Percentiles rank a stretch among this genome's conserved stretches.
Evolutionary conservation across 352 stramenopile species (phyloP).

Genomic region (Phytophthora pistaciae): DNA sequence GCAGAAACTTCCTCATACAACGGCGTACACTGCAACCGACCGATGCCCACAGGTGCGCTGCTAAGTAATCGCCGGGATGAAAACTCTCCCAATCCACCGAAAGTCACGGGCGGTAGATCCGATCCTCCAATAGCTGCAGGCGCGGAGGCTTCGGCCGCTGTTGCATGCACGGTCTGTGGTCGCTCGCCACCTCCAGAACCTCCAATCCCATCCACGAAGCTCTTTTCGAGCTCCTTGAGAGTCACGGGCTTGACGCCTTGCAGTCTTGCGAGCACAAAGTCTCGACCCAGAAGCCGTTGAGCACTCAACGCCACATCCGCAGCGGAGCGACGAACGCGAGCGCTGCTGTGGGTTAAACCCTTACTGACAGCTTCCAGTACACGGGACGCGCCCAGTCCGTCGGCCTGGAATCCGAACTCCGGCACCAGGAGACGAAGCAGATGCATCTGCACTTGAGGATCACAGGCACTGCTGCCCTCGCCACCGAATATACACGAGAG

Average conservation of each 20-base stretch:
- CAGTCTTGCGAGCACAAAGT: slow-evolving; percentile 71
- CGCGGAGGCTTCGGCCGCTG: slow-evolving; percentile 23
- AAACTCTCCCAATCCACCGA: slow-evolving; percentile 38
- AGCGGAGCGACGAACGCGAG: slow-evolving; percentile 77
- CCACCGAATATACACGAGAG: slow-evolving; percentile 79
- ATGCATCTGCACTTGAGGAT: slow-evolving; percentile 85
- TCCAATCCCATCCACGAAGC: slow-evolving; percentile 64
- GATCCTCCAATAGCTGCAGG: slow-evolving; percentile 22
- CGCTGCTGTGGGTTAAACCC: slow-evolving; percentile 66
- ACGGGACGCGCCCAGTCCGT: slow-evolving; percentile 66
- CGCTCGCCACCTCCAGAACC: slow-evolving; percentile 39
- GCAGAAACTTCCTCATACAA: slow-evolving; percentile 18
- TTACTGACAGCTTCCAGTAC: slow-evolving; percentile 60
- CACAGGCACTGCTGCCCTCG: slow-evolving; percentile 50
- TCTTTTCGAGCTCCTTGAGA: slow-evolving; percentile 88
- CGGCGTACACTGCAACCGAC: slow-evolving; percentile 72
- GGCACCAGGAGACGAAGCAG: slow-evolving; percentile 77
- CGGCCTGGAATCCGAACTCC: slow-evolving; percentile 80
- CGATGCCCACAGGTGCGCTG: slow-evolving; percentile 74
- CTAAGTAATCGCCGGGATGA: slow-evolving; percentile 63
- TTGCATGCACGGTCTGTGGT: slow-evolving; percentile 71
- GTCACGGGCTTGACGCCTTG: slow-evolving; percentile 80
- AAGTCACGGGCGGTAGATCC: slow-evolving; percentile 54
- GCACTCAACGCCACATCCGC: slow-evolving; percentile 83
- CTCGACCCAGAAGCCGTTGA: slow-evolving; percentile 78